These are phyloP conservation scores for Stygiomarasmius scandens DNA, from an alignment of 1,284 basidiomycete genomes.

Conservation along the genomic window DNA sequence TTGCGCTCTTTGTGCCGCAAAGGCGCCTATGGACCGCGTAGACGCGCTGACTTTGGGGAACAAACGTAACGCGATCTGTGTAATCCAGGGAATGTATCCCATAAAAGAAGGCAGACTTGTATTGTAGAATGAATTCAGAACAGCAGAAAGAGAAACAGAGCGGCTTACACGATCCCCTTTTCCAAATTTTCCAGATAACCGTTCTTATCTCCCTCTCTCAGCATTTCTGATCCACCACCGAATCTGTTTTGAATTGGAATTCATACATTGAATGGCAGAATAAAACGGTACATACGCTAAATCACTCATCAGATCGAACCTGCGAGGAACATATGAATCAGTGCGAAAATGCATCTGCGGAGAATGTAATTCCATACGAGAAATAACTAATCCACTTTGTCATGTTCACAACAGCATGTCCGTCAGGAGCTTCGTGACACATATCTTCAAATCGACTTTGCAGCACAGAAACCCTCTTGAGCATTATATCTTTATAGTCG, in stretches of 20 bases:
- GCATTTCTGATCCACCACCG: slow-evolving; percentile 42
- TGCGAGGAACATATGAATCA: slow-evolving; percentile 21
- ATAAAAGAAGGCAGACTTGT: slow-evolving; percentile 36
- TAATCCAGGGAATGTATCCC: slow-evolving; percentile 46
- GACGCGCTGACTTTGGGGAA: neutral
- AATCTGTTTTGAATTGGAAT: slow-evolving; percentile 31
- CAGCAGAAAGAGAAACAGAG: neutral
- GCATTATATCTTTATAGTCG: slow-evolving; percentile 49
- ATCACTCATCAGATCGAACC: slow-evolving; percentile 66
- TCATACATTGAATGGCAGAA: neutral
- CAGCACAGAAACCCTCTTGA: slow-evolving; percentile 9
- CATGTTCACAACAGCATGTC: slow-evolving; percentile 39
- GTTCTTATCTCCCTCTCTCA: slow-evolving; percentile 40
- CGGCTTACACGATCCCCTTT: slow-evolving; percentile 37
- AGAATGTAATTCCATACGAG: slow-evolving; percentile 35
- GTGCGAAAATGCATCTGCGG: too few species aligned
- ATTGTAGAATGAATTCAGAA: slow-evolving; percentile 1
- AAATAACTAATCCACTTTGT: slow-evolving; percentile 52
- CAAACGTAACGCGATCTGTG: slow-evolving; percentile 14
- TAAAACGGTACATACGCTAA: slow-evolving; percentile 46
- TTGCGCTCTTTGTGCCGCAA: neutral
- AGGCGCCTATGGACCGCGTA: neutral
- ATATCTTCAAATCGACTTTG: neutral
- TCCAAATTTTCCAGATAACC: slow-evolving; percentile 39
- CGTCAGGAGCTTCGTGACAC: slow-evolving; percentile 13